Evolutionary conservation across 129 eudicot species (phyloP), one percentile per base, ranked within the genome.

Genomic region (Helichrysum umbraculigerum): DNA sequence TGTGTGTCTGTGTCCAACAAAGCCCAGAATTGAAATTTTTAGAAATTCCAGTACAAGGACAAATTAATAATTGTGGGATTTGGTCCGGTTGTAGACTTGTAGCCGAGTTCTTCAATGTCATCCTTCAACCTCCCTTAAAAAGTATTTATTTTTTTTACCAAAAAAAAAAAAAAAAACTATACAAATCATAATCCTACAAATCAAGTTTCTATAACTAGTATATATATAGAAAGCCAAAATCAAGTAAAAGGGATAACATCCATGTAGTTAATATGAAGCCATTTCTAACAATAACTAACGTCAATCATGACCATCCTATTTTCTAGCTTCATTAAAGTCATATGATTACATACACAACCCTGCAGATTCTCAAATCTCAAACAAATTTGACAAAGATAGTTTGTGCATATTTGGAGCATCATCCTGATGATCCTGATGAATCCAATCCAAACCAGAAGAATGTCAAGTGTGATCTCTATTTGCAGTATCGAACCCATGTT

Each of bases 211-310:
- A 41, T 34, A 74, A 41, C 32, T 20, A 47, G 42, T 21, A 54
- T n/a, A n/a, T n/a, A n/a, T n/a, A n/a, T 32, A 71, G 11, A 74
- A 52, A 66, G 39, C 56, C 33, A 73, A 68, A 80, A 69, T 74
- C 76, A 58, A 59, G 47, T 14, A 41, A 41, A 9, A 41, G 4
- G 47, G 14, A 41, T 41, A 41, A 41, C 47, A 41, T 41, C 47
- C 14, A 41, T 10, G 14, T 14, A 41, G 47, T 41, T 35, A 25
- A 25, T 41, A 41, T 41, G 47, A 10, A 41, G 47, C 47, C 47
- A 39, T 39, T 8, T 39, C 47, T 8, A 39, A 39, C 47, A 12
- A 41, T 41, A 8, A 41, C 47, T 33, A 60, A 50, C 29, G 60
- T 32, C 81, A 75, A 14, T 75, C 25, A 59, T 76, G 28, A 66